These are phyloP conservation scores for Solanum hybrid DNA, from an alignment of 305 asterid species.

Conservation along the genomic window DNA sequence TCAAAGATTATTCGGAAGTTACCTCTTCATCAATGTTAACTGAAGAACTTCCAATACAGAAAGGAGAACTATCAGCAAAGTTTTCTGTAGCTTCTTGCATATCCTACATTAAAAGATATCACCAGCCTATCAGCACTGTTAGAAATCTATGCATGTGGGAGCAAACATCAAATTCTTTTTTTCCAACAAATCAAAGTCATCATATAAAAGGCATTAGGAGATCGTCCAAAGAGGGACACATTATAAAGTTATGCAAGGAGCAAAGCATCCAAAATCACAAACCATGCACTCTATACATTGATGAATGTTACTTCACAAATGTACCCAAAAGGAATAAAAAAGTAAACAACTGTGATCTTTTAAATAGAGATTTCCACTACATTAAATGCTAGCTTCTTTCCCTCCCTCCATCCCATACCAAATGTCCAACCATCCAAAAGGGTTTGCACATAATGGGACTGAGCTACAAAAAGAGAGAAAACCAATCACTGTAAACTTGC, in stretches of 20 bases:
- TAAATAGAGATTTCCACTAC: neutral
- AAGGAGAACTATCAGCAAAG: conserved; percentile 22
- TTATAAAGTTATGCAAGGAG: neutral
- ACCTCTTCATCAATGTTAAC: conserved; percentile 33
- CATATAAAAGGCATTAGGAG: neutral
- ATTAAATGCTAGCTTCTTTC: neutral
- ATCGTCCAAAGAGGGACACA: neutral
- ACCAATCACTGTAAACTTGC: neutral
- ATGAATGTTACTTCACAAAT: neutral
- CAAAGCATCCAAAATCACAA: neutral
- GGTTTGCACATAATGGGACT: neutral
- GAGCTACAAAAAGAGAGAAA: neutral
- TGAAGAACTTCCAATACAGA: conserved; percentile 20
- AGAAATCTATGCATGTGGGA: neutral
- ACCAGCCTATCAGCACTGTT: neutral
- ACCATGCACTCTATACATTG: neutral
- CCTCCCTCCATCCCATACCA: neutral
- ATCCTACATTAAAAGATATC: conserved; percentile 18
- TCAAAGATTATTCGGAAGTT: neutral
- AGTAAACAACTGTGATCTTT: neutral
- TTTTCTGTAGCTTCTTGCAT: conserved; percentile 26
- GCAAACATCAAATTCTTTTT: neutral
- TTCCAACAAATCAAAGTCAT: neutral
- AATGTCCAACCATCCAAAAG: neutral
- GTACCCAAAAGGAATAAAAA: neutral